Evolutionary conservation across 176 grass and related monocot genomes (phyloP), one percentile per base, ranked within the genome.

Genomic region (Zoysia japonica): DNA sequence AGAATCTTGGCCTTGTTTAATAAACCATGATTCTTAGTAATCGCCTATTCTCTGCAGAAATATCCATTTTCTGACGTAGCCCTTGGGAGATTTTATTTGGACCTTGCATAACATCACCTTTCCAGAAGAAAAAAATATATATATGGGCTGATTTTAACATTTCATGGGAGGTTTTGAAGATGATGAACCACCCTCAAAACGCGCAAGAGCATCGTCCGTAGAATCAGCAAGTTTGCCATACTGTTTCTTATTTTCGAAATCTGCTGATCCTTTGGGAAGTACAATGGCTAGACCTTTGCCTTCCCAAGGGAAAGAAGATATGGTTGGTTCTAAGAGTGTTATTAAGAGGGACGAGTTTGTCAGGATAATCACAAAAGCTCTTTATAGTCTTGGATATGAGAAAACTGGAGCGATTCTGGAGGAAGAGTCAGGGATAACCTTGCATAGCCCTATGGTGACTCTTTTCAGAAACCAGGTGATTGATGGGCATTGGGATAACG

Each of bases 161-260:
- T 97, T 93, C 87, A 93, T 97, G 91, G 89, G 89, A 91, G 89
- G 94, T 84, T 71, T 93, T 88, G 89, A 88, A 82, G 94, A 92
- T 43, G 85, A 97, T 84, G 91, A 97, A 81, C 94, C 91, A 83
- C 89, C 89, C 62, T 80, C 89, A 67, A 93, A 97, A 90, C 82
- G 87, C 56, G 84, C 90, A 65, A 97, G 88, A 92, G 74, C 93
- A 84, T 87, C 85, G 52, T 86, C 87, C 74, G 59, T 91, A 89
- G 87, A 91, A 69, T 88, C 88, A 7, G 61, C 68, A 59, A 83
- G 57, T 71, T 75, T 84, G 39, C 80, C 79, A 61, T 85, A 87
- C 74, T 79, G n/a, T 88, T 85, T 82, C 46, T 90, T 82, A 54
- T 74, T 86, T 72, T 80, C 67, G 17, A 86, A 91, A 61, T 47